Evolutionary conservation across 345 rosid species (phyloP), one percentile per base, ranked within the genome.

Genomic region (Rhodomyrtus tomentosa): DNA sequence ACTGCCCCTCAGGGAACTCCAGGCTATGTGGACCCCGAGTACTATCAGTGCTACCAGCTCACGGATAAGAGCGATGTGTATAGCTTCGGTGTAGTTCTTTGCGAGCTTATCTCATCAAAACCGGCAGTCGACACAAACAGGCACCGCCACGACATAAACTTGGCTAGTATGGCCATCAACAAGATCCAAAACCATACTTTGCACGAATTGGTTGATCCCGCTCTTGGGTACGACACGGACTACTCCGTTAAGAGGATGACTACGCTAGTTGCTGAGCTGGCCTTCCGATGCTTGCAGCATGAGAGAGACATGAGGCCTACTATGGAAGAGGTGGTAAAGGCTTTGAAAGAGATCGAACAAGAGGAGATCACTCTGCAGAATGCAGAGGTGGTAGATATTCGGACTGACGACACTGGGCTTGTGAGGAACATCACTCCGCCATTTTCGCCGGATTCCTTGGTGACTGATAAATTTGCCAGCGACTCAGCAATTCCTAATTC

Each of bases 1-100:
- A 96, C 99, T 1, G 96, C 94, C 80, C 99, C 99, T 4, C 99
- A 96, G 85, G 99, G 99, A 68, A 96, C 99, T 2, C 99, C 98
- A 0, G 99, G 99, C 48, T 96, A 96, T 16, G 94, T 96, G 22
- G 99, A 96, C 83, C 99, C 99, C 2, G 96, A 94, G 84, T 95
- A 96, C 36, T 91, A 93, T 83, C 96, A 91, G 8, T 95, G 98
- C 90, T 96, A 93, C 90, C 91, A 90, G 38, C 92, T 96, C 14
- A 96, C 98, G 2, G 92, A 90, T 81, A 96, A 95, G 85, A 96
- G 99, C 8, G 99, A 96, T 53, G 99, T 96, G 1, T 96, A 95
- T 73, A 96, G 99, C 82, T 96, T 95, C 22, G 99, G 99, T 15
- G 99, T 96, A 1, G 98, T 96, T 53, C 84, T 96, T 82, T 82